These are phyloP conservation scores for Colletotrichum tropicale DNA, from an alignment of 2,329 filamentous ascomycete genomes.

Conservation along the genomic window DNA sequence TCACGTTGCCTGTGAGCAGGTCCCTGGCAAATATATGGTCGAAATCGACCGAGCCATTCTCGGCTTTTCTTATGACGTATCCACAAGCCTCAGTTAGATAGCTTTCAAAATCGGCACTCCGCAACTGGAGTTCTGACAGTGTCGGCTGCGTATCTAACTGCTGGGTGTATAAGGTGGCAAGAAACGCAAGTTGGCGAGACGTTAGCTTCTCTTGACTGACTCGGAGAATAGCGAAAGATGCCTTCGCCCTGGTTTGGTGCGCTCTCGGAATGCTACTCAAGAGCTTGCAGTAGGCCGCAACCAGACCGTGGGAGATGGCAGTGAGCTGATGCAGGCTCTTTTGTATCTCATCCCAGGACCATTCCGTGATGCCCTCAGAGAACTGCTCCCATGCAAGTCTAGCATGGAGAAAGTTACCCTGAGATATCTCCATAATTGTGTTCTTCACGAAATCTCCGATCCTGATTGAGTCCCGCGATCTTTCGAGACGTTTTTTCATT, in stretches of 20 bases:
- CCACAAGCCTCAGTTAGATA: fast-evolving
- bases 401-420: background rate
- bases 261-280: fast-evolving
- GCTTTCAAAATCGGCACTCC: fast-evolving
- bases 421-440: background rate
- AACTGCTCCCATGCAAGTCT: background rate
- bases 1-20: fast-evolving
- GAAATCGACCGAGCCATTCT: fast-evolving
- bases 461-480: fast-evolving
- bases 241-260: fast-evolving
- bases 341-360: fast-evolving
- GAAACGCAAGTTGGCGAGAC: background rate
- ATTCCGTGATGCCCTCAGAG: fast-evolving
- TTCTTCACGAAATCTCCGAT: fast-evolving
- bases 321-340: background rate
- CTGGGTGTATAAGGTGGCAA: background rate
- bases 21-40: fast-evolving
- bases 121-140: background rate
- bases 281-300: background rate
- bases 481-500: fast-evolving
- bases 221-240: background rate
- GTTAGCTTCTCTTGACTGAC: background rate
- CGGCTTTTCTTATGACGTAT: fast-evolving
- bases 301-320: fast-evolving
- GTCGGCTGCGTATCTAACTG: fast-evolving